Base-by-base conservation (phyloP, 805 yeast species). In the Barnettozyma siamensis region DNA sequence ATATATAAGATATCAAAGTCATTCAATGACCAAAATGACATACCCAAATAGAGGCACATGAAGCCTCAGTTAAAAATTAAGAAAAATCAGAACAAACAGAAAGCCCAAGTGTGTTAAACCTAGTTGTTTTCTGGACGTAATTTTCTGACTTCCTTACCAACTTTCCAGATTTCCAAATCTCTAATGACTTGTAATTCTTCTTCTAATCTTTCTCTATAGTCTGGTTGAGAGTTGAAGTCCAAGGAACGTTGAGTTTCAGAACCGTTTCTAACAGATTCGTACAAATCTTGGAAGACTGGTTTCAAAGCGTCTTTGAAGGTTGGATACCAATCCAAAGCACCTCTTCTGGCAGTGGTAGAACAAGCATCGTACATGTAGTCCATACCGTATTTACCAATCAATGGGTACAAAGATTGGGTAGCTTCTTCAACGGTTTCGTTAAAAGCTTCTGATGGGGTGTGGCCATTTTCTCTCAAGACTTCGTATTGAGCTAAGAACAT, bases 321-420 rank as follows among this genome's bases (percentile, higher is more conserved):
- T 72, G 98, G 98, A 79, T 93, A 91, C 99, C 99, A 93, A 78
- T 93, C 99, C 62, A 93, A 80, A 67, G 99, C 99, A 80, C 99
- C 99, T 78, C 99, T 88, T 81, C 98, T 88, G 63, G 99, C 99
- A 57, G 99, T 93, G 65, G 99, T 93, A 57, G 99, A 93, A 76
- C 99, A 93, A 62, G 99, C 99, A 67, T 93, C 98, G 82, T 93
- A 93, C 99, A 93, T 93, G 91, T 93, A 93, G 75, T 93, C 99
- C 99, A 93, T 93, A 76, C 99, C 99, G 80, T 93, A 86, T 74
- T 88, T 88, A 75, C 99, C 99, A 60, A 93, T 71, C 78, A 93
- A 83, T 73, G 99, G 99, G 86, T 93, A 93, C 63, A 93, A 79
- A 44, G 98, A 93, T 78, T 93, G 99, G 53, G 99, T 93, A 55